Percentiles rank a stretch among this genome's conserved stretches.
Evolutionary conservation across 2,329 filamentous ascomycete genomes (phyloP).

Genomic region (Dactylellina drechsleri): DNA sequence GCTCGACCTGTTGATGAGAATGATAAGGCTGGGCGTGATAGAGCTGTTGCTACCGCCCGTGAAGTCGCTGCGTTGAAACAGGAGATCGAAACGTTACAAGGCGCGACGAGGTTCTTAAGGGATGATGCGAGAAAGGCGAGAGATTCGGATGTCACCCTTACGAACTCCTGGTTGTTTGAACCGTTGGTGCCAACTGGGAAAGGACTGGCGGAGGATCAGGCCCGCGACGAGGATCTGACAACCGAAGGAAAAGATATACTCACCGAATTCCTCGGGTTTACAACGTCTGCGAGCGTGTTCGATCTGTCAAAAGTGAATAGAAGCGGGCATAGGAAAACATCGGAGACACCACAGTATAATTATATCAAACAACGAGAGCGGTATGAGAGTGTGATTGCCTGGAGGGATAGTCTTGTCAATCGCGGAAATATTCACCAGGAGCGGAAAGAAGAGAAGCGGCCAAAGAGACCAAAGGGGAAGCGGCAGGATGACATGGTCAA

Average conservation of each 20-base stretch:
- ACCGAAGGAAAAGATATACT: conserved; percentile 73
- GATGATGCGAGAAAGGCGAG: conserved; percentile 69
- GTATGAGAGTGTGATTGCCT: conserved; percentile 66
- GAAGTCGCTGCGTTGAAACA: conserved; percentile 78
- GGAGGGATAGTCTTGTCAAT: conserved; percentile 59
- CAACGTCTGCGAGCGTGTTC: conserved; percentile 68
- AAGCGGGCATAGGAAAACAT: conserved; percentile 74
- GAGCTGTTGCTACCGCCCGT: conserved; percentile 74
- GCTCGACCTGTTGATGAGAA: conserved; percentile 68
- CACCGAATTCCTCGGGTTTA: conserved; percentile 72
- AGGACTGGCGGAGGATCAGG: conserved; percentile 60
- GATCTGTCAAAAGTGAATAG: conserved; percentile 71
- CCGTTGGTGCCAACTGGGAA: conserved; percentile 66
- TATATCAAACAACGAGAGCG: conserved; percentile 74
- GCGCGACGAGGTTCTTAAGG: conserved; percentile 74
- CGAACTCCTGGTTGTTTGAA: conserved; percentile 72
- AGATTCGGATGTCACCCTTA: conserved; percentile 70
- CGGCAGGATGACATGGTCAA: conserved; percentile 50
- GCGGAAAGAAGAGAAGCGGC: conserved; percentile 49
- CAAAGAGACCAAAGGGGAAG: conserved; percentile 50
- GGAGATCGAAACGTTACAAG: conserved; percentile 73
- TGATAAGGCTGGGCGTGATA: conserved; percentile 71
- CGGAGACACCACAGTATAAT: conserved; percentile 73
- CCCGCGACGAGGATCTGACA: conserved; percentile 67
- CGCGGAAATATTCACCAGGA: conserved; percentile 49